A percentile compares a stretch with the other conserved stretches of the same genome.
Evolutionary conservation across 2,329 filamentous ascomycete genomes (phyloP).

Genomic region (Alternaria sp.): DNA sequence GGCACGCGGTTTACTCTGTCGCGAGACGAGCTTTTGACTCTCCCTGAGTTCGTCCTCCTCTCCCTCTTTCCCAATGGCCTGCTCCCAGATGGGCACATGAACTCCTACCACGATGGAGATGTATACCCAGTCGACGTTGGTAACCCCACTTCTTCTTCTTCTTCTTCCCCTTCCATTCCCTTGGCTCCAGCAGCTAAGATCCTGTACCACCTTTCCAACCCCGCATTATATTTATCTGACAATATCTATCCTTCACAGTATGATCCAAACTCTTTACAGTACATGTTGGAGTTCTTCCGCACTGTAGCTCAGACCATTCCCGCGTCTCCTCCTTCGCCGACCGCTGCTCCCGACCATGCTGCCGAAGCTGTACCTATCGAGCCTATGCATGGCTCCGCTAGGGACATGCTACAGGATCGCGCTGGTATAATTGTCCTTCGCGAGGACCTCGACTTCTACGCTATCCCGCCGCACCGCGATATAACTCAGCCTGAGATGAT

Average conservation of each 20-base stretch:
- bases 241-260: conserved; percentile 73
- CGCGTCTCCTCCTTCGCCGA: conserved; percentile 71
- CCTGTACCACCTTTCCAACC: conserved; percentile 54
- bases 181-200: conserved; percentile 51
- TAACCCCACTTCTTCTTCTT: conserved; percentile 51
- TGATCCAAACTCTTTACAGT: conserved; percentile 93
- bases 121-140: conserved; percentile 97
- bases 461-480: conserved; percentile 84
- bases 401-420: conserved; percentile 83
- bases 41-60: conserved; percentile 95
- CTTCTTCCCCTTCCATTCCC: conserved; percentile 39
- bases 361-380: conserved; percentile 73
- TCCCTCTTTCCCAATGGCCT: conserved; percentile 99
- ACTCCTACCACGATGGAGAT: conserved; percentile 89
- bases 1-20: conserved; percentile 94
- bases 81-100: conserved; percentile 95
- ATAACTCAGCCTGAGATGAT: conserved; percentile 93
- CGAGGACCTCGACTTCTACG: conserved; percentile 97
- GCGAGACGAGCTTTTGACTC: conserved; percentile 90
- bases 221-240: conserved; percentile 65
- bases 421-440: conserved; percentile 96
- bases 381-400: conserved; percentile 72
- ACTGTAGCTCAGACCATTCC: conserved; percentile 96
- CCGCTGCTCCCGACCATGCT: conserved; percentile 53
- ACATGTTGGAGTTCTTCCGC: conserved; percentile 99